Evolutionary conservation across 306 rosid genomes (phyloP), one percentile per base, ranked within the genome.

Genomic region (Luffa acutangula): DNA sequence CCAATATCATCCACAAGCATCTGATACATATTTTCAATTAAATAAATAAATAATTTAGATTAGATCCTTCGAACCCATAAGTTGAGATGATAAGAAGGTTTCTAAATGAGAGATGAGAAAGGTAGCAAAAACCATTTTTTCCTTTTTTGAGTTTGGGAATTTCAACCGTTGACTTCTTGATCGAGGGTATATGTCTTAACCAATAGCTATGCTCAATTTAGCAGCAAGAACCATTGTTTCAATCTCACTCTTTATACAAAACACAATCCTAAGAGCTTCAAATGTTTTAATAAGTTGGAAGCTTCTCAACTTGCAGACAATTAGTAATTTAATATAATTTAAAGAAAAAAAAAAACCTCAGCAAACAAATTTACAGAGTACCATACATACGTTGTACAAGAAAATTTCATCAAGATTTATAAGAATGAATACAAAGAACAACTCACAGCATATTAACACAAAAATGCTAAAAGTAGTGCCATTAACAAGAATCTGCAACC

Each of bases 1-100:
- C 98, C 99, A 75, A 90, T 87, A 75, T 96, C 99, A 77, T 96
- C 99, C 3, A 96, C 98, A 41, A 96, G 96, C 99, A 96, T 96
- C 98, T 96, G 83, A 81, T 7, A 78, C 72, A 78, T 37, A 56
- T 43, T 20, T 46, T 39, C 7, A 9, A 5, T 13, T 33, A 6
- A 36, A 9, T 14, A 66, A 33, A 11, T 73, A 31, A 33, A 48
- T 74, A 46, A 20, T 8, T 33, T 34, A 74, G 15, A 25, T 70
- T 70, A 43, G 34, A 70, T 12, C 34, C 76, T 17, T 45, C 33
- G 10, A 70, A 37, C 36, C 12, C 37, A 43, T 20, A 20, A 43
- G 3, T 42, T 9, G 54, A 43, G 54, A 69, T 2, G 17, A 20
- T 20, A 43, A 3, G 48, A 43, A 42, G 25, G 20, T 18, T 39